Percentiles rank a stretch among this genome's conserved stretches.
Conservation (phyloP, 345 rosid genomes). For the Citrus cavaleriei region DNA sequence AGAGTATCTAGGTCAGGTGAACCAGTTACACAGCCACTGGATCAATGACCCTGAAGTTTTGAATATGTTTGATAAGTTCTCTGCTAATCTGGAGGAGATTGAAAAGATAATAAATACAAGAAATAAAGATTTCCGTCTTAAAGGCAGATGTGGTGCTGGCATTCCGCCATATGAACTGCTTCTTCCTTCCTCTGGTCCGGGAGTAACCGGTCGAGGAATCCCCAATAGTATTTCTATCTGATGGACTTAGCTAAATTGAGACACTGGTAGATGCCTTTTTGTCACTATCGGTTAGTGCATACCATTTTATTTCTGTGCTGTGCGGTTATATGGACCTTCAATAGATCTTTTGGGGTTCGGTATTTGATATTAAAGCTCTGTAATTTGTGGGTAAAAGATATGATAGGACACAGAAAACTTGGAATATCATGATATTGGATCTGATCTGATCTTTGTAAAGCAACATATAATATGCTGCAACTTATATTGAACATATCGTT, state of each 20-base stretch:
- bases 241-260: conserved; percentile 1
- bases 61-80: conserved; percentile 46
- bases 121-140: conserved; percentile 54
- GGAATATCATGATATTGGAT: not conserved
- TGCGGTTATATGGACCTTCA: not conserved
- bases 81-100: conserved; percentile 56
- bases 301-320: not conserved
- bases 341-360: not conserved
- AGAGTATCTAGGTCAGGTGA: conserved; percentile 70
- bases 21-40: conserved; percentile 59
- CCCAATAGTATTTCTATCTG: conserved; percentile 91
- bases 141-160: conserved; percentile 86
- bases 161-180: conserved; percentile 87
- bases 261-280: not conserved
- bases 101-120: conserved; percentile 57
- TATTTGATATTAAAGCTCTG: not conserved
- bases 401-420: not conserved
- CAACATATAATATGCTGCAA: not conserved
- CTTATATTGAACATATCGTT: not conserved
- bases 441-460: not conserved
- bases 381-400: not conserved
- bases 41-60: conserved; percentile 54
- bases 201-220: conserved; percentile 92
- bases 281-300: not conserved
- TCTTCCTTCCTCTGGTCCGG: conserved; percentile 72